Conservation (phyloP, 371 early-diverging fungal species). For the Choanephora cucurbitarum region DNA sequence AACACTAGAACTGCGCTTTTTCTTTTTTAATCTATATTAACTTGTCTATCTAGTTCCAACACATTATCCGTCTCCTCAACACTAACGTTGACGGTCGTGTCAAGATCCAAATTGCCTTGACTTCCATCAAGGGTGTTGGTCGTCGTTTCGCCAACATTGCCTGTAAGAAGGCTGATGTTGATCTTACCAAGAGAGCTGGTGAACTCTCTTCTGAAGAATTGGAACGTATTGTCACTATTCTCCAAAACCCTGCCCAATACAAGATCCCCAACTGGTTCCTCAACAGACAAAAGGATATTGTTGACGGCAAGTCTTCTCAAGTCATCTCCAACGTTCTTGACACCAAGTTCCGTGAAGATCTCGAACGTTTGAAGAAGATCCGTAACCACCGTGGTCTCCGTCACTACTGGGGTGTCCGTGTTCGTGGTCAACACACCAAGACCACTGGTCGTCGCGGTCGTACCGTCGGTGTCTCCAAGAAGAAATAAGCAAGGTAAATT, state of each 20-base stretch:
- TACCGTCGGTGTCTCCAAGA: constrained; percentile 98
- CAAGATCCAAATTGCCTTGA: constrained; percentile 96
- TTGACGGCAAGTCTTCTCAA: constrained; percentile 94
- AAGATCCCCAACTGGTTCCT: constrained; percentile 99
- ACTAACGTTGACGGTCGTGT: constrained; percentile 99
- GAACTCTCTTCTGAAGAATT: constrained; percentile 95
- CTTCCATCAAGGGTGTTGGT: constrained; percentile 98
- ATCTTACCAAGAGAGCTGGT: constrained; percentile 97
- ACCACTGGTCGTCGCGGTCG: constrained; percentile 98
- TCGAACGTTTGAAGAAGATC: constrained; percentile 98
- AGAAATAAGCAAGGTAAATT: constrained; percentile 65
- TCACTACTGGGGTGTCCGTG: constrained; percentile 97
- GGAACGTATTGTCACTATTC: constrained; percentile 87
- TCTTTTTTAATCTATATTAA: too few relatives aligned
- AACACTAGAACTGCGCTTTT: neutral
- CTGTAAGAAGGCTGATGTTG: constrained; percentile 98
- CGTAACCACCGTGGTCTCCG: constrained; percentile 94
- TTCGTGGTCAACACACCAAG: constrained; percentile 97
- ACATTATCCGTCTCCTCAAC: constrained; percentile 99
- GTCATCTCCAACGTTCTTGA: constrained; percentile 95
- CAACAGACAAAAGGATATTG: constrained; percentile 98
- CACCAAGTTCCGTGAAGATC: constrained; percentile 95
- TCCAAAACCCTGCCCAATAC: constrained; percentile 93
- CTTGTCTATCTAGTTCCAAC: constrained; percentile 78
- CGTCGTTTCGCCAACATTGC: constrained; percentile 97